Evolutionary conservation across 2,329 filamentous ascomycete species (phyloP).

Genomic region (Aspergillus sojae): DNA sequence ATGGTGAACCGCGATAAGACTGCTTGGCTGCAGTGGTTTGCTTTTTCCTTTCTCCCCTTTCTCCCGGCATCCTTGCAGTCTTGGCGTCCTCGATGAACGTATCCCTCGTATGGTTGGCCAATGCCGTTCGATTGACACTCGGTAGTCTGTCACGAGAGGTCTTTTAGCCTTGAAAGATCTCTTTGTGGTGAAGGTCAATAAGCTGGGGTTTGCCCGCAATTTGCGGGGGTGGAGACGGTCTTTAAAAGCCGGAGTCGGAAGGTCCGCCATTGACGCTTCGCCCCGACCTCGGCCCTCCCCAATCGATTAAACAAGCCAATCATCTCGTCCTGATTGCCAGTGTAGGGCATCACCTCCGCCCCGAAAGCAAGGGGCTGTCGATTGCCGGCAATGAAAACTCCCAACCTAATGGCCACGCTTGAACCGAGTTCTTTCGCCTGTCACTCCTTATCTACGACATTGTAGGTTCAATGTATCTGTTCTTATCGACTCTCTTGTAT

Average conservation of each 20-base stretch:
- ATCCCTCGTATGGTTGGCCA: neutral
- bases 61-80: neutral
- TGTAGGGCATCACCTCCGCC: neutral
- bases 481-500: neutral
- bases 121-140: neutral
- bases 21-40: neutral
- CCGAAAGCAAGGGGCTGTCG: neutral
- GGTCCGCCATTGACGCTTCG: neutral
- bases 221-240: neutral
- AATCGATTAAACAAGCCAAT: constrained; percentile 14
- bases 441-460: neutral
- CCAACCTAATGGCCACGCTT: neutral
- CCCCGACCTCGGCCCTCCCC: constrained; percentile 5
- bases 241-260: neutral
- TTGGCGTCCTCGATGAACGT: neutral
- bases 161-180: too few species aligned
- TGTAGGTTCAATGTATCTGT: neutral
- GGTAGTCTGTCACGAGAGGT: too few species aligned
- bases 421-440: neutral
- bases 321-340: neutral
- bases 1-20: neutral
- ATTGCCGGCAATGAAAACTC: neutral
- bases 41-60: neutral
- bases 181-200: too few species aligned
- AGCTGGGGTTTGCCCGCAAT: too few species aligned